Conservation (phyloP, 2,329 filamentous ascomycete species). For the Exophiala lecanii-corni region DNA sequence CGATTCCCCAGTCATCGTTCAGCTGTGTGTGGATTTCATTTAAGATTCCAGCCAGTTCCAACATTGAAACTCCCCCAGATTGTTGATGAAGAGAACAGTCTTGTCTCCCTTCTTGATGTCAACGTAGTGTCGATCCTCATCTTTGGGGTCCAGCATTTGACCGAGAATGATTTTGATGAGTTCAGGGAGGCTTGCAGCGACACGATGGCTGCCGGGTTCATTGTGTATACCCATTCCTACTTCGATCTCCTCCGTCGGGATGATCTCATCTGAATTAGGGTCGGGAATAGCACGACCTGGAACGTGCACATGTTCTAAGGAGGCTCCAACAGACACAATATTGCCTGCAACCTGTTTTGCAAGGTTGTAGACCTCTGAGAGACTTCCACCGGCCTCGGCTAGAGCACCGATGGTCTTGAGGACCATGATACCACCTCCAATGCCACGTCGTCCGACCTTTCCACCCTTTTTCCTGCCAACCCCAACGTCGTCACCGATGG, state of each 20-base stretch:
- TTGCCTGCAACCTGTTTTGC: constrained; percentile 70
- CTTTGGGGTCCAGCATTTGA: constrained; percentile 58
- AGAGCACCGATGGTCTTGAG: constrained; percentile 83
- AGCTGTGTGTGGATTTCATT: constrained; percentile 62
- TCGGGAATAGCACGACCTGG: constrained; percentile 61
- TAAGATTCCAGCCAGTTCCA: constrained; percentile 64
- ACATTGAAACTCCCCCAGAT: constrained; percentile 64
- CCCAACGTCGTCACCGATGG: constrained; percentile 87
- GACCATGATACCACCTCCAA: constrained; percentile 88
- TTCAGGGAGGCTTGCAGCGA: constrained; percentile 46
- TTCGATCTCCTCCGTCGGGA: constrained; percentile 55
- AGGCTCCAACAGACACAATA: constrained; percentile 78
- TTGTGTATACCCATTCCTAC: constrained; percentile 64
- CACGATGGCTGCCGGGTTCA: constrained; percentile 47
- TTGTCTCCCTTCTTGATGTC: constrained; percentile 54
- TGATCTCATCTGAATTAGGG: constrained; percentile 45
- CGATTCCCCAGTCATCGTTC: constrained; percentile 53
- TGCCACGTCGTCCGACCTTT: constrained; percentile 88
- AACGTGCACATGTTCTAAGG: constrained; percentile 86
- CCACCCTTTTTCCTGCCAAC: constrained; percentile 76
- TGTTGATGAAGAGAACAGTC: constrained; percentile 63
- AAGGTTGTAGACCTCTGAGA: constrained; percentile 68
- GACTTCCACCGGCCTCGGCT: constrained; percentile 62
- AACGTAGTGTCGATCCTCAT: constrained; percentile 61
- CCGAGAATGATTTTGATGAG: constrained; percentile 59